A percentile compares a stretch with the other conserved stretches of the same genome.
These are phyloP conservation scores for Parietichytrium sp. DNA, from an alignment of 108 stramenopile genomes.

Conservation along the genomic window DNA sequence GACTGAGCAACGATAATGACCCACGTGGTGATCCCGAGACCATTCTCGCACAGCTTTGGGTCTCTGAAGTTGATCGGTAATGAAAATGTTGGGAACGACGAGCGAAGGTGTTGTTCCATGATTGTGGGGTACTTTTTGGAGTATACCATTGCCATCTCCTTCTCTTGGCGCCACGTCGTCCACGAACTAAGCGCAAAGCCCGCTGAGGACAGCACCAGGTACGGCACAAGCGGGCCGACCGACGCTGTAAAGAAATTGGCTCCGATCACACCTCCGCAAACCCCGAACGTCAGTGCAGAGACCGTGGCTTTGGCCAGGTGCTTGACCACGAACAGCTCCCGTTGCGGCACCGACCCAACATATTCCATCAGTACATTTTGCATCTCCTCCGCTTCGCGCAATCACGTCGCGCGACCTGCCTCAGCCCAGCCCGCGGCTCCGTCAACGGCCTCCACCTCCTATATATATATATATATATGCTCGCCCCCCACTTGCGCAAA, in stretches of 20 bases:
- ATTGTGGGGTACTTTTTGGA: neutral
- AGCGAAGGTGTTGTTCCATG: neutral
- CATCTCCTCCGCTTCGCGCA: too few relatives aligned
- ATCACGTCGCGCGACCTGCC: too few relatives aligned
- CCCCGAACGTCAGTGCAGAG: neutral
- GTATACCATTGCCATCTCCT: neutral
- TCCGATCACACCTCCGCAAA: neutral
- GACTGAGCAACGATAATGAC: too few relatives aligned
- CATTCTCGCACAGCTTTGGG: too few relatives aligned
- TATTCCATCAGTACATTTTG: neutral
- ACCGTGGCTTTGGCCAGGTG: neutral
- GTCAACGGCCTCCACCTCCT: too few relatives aligned
- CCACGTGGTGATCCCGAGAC: too few relatives aligned
- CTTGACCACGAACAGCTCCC: neutral
- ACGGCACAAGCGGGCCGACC: slow-evolving; percentile 4
- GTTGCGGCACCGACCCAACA: neutral
- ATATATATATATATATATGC: too few relatives aligned
- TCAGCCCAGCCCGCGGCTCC: too few relatives aligned
- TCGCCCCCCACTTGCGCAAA: too few relatives aligned
- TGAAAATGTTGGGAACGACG: too few relatives aligned
- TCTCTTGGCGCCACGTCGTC: neutral
- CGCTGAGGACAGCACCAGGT: neutral
- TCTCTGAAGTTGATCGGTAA: too few relatives aligned
- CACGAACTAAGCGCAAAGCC: neutral
- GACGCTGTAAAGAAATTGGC: neutral